phyloP scores from a whole-genome alignment of 306 rosid genomes.

The Lathyrus tuberosus region DNA sequence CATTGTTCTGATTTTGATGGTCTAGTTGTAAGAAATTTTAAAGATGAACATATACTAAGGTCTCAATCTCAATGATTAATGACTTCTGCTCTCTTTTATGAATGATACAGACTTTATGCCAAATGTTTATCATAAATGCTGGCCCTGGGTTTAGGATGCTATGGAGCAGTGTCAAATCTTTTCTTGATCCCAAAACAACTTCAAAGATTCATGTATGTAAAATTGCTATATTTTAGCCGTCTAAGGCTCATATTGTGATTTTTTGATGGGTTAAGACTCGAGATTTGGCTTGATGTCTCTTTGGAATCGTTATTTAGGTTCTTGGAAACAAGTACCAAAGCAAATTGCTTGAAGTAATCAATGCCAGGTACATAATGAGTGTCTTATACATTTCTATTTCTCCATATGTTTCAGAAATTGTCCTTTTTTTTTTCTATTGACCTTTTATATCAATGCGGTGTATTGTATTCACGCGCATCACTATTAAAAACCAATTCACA shows the following conservation, averaged over 20 bases:
- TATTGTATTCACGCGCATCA: constrained; percentile 16
- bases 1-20: constrained; percentile 31
- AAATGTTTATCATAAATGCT: constrained; percentile 97
- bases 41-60: constrained; percentile 24
- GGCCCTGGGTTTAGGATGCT: constrained; percentile 95
- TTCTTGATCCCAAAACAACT: constrained; percentile 93
- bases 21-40: constrained; percentile 9
- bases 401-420: background rate
- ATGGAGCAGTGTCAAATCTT: constrained; percentile 87
- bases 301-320: constrained; percentile 56
- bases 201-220: constrained; percentile 88
- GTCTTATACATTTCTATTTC: constrained; percentile 30
- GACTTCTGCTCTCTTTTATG: constrained; percentile 9
- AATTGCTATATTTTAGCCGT: constrained; percentile 28
- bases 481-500: background rate
- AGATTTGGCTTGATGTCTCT: constrained; percentile 34
- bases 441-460: background rate
- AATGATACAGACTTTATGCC: constrained; percentile 78
- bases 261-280: constrained; percentile 27
- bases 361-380: constrained; percentile 62
- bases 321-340: constrained; percentile 96
- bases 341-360: constrained; percentile 87
- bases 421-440: background rate
- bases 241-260: background rate
- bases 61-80: constrained; percentile 16